Base-by-base conservation (phyloP, 2,329 filamentous ascomycete genomes). In the Leptographium procerum region DNA sequence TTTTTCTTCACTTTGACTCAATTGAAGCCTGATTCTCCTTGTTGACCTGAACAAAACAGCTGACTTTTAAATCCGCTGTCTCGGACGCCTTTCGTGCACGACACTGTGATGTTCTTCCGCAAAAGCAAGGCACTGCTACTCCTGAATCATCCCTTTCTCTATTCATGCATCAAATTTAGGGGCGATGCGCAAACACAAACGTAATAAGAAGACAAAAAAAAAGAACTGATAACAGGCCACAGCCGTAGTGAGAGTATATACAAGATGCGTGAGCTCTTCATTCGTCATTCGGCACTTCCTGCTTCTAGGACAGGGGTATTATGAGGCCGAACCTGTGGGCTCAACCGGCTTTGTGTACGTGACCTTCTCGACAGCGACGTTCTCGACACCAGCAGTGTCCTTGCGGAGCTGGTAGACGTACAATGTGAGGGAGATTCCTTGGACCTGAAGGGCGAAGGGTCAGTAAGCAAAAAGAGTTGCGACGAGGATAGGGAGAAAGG, bases 391-490 rank as follows among this genome's bases (percentile, higher is more conserved):
- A 64, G 88, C 85, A 59, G 82, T 84, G 66, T 90, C 87, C 69
- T 87, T 90, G 70, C 86, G 83, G 67, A 91, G 72, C 70, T 91
- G 88, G 70, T 97, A 97, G 57, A 97, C 92, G 71, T 97, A 97
- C 55, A 97, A 79, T 60, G 95, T 95, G 64, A 97, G 81, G 19
- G 95, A 95, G 70, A 96, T 95, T 34, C 92, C 92, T 82, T 97
- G 92, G 40, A 95, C 89, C 90, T 95, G 65, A 61, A 65, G n/a
- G 45, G 45, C n/a, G n/a, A 56, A 52, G 58, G 22, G 58, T 56
- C 22, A 56, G 43, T n/a, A 59, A 69, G 26, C 5, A 28, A 4
- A 26, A 55, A 61, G 28, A 62, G n/a, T n/a, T n/a, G n/a, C n/a
- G n/a, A n/a, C n/a, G n/a, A n/a, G n/a, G 61, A 57, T 57, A 29